These are phyloP conservation scores for Ogataea trehaloabstinens DNA, from an alignment of 805 yeast genomes.

Conservation along the genomic window DNA sequence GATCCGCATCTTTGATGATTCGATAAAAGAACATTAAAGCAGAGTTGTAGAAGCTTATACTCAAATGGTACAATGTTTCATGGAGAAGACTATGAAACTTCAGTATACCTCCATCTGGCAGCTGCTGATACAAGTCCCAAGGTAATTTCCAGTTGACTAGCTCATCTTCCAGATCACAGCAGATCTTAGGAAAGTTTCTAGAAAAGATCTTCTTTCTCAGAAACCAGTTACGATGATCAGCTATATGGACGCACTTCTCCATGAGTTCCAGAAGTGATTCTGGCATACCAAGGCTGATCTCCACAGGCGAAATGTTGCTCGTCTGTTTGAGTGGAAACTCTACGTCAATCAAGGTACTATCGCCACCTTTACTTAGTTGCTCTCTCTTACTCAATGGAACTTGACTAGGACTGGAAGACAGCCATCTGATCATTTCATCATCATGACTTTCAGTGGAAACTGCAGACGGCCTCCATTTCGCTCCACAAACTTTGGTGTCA, in stretches of 20 bases:
- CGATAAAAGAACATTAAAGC: constrained; percentile 44
- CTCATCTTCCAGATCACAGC: constrained; percentile 54
- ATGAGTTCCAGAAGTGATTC: constrained; percentile 43
- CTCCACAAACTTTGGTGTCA: background rate
- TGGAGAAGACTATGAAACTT: constrained; percentile 39
- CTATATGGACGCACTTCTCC: constrained; percentile 42
- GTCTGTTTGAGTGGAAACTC: constrained; percentile 15
- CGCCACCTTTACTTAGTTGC: constrained; percentile 6
- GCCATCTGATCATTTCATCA: constrained; percentile 17
- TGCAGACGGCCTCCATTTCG: background rate
- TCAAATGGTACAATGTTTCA: constrained; percentile 38
- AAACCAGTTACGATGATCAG: constrained; percentile 54
- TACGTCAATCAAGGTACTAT: constrained; percentile 13
- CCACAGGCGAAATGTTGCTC: constrained; percentile 25
- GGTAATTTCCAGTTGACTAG: constrained; percentile 45
- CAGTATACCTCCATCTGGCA: constrained; percentile 11
- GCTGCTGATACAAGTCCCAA: constrained; percentile 39
- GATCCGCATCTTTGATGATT: constrained; percentile 42
- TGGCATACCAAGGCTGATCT: constrained; percentile 49
- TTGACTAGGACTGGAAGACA: constrained; percentile 9
- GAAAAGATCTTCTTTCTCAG: constrained; percentile 41
- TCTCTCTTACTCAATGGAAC: background rate
- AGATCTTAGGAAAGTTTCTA: constrained; percentile 52
- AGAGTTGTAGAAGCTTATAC: constrained; percentile 41
- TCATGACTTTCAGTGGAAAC: constrained; percentile 4